These are phyloP conservation scores for Aspergillus uvarum DNA, from an alignment of 2,329 filamentous ascomycete species.

Conservation along the genomic window DNA sequence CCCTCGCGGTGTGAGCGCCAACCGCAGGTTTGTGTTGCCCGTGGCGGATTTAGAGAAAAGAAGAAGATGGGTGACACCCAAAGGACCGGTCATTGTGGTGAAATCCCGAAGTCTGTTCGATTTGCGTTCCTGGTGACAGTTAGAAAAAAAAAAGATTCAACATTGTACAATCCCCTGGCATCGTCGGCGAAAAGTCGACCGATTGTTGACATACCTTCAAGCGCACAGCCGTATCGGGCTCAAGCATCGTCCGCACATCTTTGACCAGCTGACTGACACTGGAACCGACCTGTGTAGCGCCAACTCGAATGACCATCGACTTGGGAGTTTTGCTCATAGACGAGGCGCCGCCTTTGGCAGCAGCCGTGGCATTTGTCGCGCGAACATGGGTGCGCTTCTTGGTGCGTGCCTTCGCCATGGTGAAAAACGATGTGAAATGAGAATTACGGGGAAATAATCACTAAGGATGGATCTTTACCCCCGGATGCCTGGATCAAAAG, in stretches of 20 bases:
- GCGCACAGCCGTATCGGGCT: slow-evolving; percentile 85
- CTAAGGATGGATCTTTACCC: slow-evolving; percentile 5
- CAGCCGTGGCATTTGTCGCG: slow-evolving; percentile 56
- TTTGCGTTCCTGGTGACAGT: slow-evolving; percentile 63
- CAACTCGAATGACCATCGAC: slow-evolving; percentile 97
- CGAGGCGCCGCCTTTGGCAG: slow-evolving; percentile 57
- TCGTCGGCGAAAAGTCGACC: not conserved
- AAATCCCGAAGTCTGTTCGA: slow-evolving; percentile 90
- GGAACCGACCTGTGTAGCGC: slow-evolving; percentile 86
- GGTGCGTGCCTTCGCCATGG: slow-evolving; percentile 75
- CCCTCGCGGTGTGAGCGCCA: slow-evolving; percentile 83
- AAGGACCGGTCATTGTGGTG: slow-evolving; percentile 88
- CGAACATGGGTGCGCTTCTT: slow-evolving; percentile 88
- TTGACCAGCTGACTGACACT: slow-evolving; percentile 88
- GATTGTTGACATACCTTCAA: slow-evolving; percentile 58
- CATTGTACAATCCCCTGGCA: too few species aligned
- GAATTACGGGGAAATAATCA: slow-evolving; percentile 4
- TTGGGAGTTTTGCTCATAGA: slow-evolving; percentile 72
- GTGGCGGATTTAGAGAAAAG: slow-evolving; percentile 87
- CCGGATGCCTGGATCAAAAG: slow-evolving; percentile 16
- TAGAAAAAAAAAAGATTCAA: not conserved
- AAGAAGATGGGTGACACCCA: slow-evolving; percentile 89
- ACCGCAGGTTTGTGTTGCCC: slow-evolving; percentile 88
- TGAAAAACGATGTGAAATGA: slow-evolving; percentile 1
- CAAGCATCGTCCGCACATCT: slow-evolving; percentile 92